phyloP scores from a whole-genome alignment of 2,329 filamentous ascomycete genomes.

The Talaromyces sp. region DNA sequence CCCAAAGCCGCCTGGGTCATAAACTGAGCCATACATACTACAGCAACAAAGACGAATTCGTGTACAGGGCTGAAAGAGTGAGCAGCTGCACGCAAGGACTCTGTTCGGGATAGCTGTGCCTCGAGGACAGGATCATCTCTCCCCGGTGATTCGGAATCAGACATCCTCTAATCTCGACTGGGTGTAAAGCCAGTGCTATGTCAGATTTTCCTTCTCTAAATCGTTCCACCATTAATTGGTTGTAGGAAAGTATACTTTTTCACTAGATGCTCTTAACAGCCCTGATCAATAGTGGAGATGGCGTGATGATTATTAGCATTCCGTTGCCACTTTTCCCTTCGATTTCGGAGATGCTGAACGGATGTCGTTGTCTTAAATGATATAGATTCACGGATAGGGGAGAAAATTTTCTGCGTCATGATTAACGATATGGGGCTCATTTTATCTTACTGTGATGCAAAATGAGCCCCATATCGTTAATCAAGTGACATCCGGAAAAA shows the following conservation, averaged over 20 bases:
- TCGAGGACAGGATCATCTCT: constrained; percentile 6
- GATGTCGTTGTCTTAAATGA: neutral
- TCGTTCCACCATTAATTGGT: neutral
- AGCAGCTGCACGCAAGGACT: constrained; percentile 11
- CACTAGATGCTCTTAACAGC: neutral
- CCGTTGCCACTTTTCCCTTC: neutral
- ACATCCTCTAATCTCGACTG: neutral
- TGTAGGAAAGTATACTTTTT: neutral
- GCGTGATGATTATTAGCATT: neutral
- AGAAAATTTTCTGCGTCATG: neutral
- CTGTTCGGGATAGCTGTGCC: constrained; percentile 12
- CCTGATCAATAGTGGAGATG: neutral
- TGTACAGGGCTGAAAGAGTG: constrained; percentile 18
- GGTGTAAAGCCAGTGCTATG: neutral
- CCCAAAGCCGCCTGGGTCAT: constrained; percentile 50
- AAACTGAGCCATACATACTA: constrained; percentile 38
- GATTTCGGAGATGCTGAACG: no score
- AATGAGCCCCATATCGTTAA: no score
- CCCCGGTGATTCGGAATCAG: neutral
- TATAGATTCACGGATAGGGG: neutral
- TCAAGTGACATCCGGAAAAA: no score
- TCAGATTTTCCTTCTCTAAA: neutral
- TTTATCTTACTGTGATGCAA: no score
- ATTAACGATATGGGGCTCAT: neutral
- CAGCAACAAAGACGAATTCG: constrained; percentile 34